Percentiles rank a stretch among this genome's conserved stretches.
Conservation (phyloP, 1,284 basidiomycete species). For the Ganoderma meredithae region DNA sequence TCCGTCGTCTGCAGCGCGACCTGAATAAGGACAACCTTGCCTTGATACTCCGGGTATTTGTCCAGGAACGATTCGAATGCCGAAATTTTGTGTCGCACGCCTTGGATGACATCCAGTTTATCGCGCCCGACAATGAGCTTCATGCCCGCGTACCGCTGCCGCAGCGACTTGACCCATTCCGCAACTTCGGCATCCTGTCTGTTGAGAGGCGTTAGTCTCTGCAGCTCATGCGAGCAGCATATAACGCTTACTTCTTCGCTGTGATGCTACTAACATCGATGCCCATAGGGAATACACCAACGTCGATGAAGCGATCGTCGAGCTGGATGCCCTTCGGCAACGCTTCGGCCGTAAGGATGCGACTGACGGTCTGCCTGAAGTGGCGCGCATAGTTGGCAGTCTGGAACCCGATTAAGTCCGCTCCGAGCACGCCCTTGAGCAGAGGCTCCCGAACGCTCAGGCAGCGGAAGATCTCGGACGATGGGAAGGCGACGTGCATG, state of each 20-base stretch:
- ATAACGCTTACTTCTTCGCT: slow-evolving; percentile 62
- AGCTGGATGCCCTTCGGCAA: slow-evolving; percentile 85
- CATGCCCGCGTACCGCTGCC: slow-evolving; percentile 84
- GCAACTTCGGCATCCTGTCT: slow-evolving; percentile 81
- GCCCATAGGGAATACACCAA: slow-evolving; percentile 89
- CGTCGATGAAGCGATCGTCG: slow-evolving; percentile 74
- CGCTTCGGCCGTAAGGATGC: slow-evolving; percentile 83
- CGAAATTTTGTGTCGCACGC: slow-evolving; percentile 83
- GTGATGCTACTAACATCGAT: slow-evolving; percentile 82
- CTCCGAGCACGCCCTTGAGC: slow-evolving; percentile 78
- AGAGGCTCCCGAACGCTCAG: slow-evolving; percentile 73
- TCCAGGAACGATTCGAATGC: slow-evolving; percentile 89
- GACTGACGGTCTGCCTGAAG: slow-evolving; percentile 84
- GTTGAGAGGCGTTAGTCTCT: not conserved
- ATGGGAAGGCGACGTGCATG: slow-evolving; percentile 89
- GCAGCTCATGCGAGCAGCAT: too few relatives aligned
- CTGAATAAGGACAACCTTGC: slow-evolving; percentile 86
- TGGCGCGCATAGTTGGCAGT: slow-evolving; percentile 83
- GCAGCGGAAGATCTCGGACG: slow-evolving; percentile 89
- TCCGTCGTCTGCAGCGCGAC: slow-evolving; percentile 87
- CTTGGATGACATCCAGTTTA: slow-evolving; percentile 89
- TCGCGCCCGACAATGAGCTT: slow-evolving; percentile 88
- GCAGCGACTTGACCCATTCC: slow-evolving; percentile 82
- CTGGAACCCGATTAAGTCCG: slow-evolving; percentile 83
- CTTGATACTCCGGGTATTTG: slow-evolving; percentile 79